Evolutionary conservation across 768 basidiomycete genomes (phyloP), one percentile per base, ranked within the genome.

Genomic region (Podaxis carcinomalis): DNA sequence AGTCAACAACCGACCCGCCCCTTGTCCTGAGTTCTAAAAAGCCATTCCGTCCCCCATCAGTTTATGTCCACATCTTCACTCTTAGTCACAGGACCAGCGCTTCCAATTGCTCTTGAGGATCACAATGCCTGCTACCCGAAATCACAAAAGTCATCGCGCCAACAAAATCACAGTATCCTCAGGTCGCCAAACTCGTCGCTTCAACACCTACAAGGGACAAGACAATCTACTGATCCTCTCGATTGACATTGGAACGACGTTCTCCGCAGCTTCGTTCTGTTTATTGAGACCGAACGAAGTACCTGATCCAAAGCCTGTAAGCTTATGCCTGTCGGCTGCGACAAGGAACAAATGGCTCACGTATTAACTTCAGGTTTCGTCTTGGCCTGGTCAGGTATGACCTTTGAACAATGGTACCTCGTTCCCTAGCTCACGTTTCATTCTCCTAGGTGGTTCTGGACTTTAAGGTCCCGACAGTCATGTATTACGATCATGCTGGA

Each of bases 241-340:
- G 14, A 72, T 77, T 11, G 74, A 76, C 49, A 68, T 76, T 7
- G 75, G 75, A 6, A 75, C 75, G 0, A 76, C 76, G 0, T 77
- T 67, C 55, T 75, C 73, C 3, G 76, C 73, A 0, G 64, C 71
- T 1, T 68, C 67, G 0, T 66, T 64, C 21, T 65, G 66, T 52
- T 67, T 77, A 42, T 59, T 73, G 3, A 69, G 71, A 53, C 72
- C 72, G 9, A 70, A 68, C 21, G 68, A 64, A 6, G 64, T 27
- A 3, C 52, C 61, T 1, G 25, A 7, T 9, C 62, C 64, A 27
- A 50, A 66, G 42, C 61, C 62, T 40, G 67, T 68, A n/a, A 3
- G 59, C 36, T 35, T 27, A 3, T 46, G 5, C 32, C 27, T 37
- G 27, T 19, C 36, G 2, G 39, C 32, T 28, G 55, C 27, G 56